Evolutionary conservation across 1,284 basidiomycete species (phyloP).

Genomic region (Chalciporus piperatoides): DNA sequence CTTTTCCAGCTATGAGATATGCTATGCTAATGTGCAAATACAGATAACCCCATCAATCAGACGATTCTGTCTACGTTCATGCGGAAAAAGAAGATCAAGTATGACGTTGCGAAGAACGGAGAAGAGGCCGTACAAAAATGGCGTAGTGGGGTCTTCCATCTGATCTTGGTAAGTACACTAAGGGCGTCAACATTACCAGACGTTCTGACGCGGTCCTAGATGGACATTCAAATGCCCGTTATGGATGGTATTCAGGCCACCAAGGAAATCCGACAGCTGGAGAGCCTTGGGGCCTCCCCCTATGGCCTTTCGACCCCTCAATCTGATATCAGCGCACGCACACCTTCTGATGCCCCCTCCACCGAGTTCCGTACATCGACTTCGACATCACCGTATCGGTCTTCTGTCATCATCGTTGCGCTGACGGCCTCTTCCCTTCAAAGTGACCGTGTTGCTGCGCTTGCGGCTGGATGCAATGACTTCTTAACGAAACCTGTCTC

Average conservation of each 20-base stretch:
- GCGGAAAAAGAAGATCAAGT: slow-evolving; percentile 95
- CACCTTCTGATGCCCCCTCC: slow-evolving; percentile 49
- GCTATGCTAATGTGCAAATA: slow-evolving; percentile 12
- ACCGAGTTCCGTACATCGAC: slow-evolving; percentile 44
- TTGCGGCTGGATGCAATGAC: slow-evolving; percentile 98
- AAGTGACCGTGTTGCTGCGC: slow-evolving; percentile 90
- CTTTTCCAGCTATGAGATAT: slow-evolving; percentile 9
- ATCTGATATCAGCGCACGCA: slow-evolving; percentile 46
- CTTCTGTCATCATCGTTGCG: slow-evolving; percentile 98
- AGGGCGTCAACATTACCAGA: neutral
- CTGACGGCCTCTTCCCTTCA: slow-evolving; percentile 93
- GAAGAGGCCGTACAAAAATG: slow-evolving; percentile 96
- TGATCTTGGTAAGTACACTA: slow-evolving; percentile 74
- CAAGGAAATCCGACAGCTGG: slow-evolving; percentile 89
- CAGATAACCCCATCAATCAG: slow-evolving; percentile 99
- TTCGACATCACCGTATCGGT: slow-evolving; percentile 71
- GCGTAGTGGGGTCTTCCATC: slow-evolving; percentile 90
- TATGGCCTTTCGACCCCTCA: slow-evolving; percentile 70
- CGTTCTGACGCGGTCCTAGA: slow-evolving; percentile 47
- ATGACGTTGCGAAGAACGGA: slow-evolving; percentile 93
- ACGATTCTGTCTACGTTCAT: slow-evolving; percentile 95
- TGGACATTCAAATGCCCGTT: slow-evolving; percentile 99
- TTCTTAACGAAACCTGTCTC: slow-evolving; percentile 98
- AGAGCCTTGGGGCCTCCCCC: slow-evolving; percentile 66
- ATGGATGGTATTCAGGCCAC: slow-evolving; percentile 99